Evolutionary conservation across 495 filamentous ascomycete species (phyloP), one percentile per base, ranked within the genome.

Genomic region (Penicillium desertorum): DNA sequence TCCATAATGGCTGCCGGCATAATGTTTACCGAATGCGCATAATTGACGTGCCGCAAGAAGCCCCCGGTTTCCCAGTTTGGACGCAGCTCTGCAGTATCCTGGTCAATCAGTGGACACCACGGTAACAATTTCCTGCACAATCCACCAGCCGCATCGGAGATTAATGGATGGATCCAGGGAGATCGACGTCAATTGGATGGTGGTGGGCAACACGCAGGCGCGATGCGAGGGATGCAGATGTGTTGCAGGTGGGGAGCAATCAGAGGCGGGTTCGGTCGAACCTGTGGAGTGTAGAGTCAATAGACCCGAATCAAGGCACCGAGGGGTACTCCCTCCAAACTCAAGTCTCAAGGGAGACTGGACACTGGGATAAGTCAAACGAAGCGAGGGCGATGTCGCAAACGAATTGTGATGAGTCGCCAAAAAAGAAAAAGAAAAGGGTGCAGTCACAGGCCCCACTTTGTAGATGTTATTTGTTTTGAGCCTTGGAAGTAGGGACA

Each of bases 341-440:
- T 2, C 14, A 41, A 36, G 30, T 54, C 44, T 43, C 43, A 46
- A 61, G 45, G 51, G 52, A 58, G 44, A 7, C 7, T 39, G 14
- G 39, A 22, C 12, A 36, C 23, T 19, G 17, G 34, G 51, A 34
- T 32, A 58, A 58, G 55, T 54, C 55, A 54, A 47, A 45, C 16
- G 42, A 63, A 45, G 63, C 30, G 63, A 61, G 61, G 63, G 47
- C n/a, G 62, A 60, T 52, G 62, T 56, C 56, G 58, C 46, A 56
- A 60, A 56, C 22, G 34, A 23, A 62, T 64, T 71, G 64, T 75
- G 70, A 75, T 61, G 56, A 67, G 67, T 73, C 70, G 53, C 62
- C 57, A n/a, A 16, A 14, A 14, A 34, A 34, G 32, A 37, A 37
- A 37, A 25, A 47, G 3, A 29, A 47, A 11, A 29, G 14, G 14